These are phyloP conservation scores for Pogostemon cablin DNA, from an alignment of 257 asterid genomes.

Conservation along the genomic window DNA sequence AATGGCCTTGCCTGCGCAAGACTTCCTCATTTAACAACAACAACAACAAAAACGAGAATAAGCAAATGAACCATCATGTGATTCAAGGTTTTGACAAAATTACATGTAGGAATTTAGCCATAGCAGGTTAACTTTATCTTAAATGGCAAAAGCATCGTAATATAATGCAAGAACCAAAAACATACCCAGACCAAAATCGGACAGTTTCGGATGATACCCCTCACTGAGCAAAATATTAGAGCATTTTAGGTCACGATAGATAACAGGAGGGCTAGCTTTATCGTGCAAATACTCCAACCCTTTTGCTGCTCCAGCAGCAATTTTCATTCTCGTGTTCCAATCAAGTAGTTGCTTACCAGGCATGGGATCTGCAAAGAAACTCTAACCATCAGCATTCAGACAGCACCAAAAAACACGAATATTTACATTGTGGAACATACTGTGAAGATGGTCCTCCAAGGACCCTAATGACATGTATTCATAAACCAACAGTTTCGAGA, in stretches of 20 bases:
- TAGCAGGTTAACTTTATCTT: no score
- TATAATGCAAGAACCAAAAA: neutral
- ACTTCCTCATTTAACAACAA: neutral
- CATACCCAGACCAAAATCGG: constrained; percentile 99
- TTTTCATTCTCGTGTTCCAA: constrained; percentile 94
- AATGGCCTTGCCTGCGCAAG: constrained; percentile 76
- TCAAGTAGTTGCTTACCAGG: constrained; percentile 65
- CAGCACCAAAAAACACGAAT: neutral
- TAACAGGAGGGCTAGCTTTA: constrained; percentile 92
- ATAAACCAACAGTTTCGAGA: constrained; percentile 42
- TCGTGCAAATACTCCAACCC: constrained; percentile 94
- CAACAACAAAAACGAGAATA: no score
- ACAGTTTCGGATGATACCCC: constrained; percentile 78
- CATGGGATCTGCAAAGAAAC: constrained; percentile 53
- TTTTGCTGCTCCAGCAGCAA: constrained; percentile 95
- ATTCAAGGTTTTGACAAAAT: neutral
- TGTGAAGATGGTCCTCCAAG: constrained; percentile 85
- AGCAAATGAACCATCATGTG: neutral
- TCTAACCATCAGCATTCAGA: constrained; percentile 12
- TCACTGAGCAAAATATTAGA: constrained; percentile 88
- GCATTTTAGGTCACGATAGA: constrained; percentile 90
- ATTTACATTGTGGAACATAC: constrained; percentile 37
- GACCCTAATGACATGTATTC: constrained; percentile 91
- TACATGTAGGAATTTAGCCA: neutral
- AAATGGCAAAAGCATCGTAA: no score